These are phyloP conservation scores for Aciculoconidium aculeatum DNA, from an alignment of 805 yeast species.

Conservation along the genomic window DNA sequence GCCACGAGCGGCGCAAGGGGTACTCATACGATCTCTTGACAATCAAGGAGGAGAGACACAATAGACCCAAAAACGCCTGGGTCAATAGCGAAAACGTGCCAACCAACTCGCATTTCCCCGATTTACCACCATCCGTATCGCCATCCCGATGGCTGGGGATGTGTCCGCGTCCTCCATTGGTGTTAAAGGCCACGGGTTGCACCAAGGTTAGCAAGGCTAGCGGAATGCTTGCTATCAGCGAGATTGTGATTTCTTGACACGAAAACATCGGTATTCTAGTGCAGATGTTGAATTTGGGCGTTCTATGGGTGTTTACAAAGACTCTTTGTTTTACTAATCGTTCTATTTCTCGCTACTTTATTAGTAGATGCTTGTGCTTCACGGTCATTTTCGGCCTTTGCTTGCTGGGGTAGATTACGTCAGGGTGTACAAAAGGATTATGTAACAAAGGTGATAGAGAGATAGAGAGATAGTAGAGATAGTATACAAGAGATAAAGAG, in stretches of 20 bases:
- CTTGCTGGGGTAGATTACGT: too few relatives aligned
- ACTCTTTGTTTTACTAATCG: too few relatives aligned
- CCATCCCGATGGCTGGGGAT: too few relatives aligned
- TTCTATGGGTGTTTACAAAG: too few relatives aligned
- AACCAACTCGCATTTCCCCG: constrained; percentile 41
- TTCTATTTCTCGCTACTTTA: too few relatives aligned
- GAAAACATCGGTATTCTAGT: background rate
- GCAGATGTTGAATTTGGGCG: constrained; percentile 3
- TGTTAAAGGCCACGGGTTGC: constrained; percentile 1
- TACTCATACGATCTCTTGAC: constrained; percentile 72
- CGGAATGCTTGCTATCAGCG: constrained; percentile 6
- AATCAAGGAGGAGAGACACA: constrained; percentile 69
- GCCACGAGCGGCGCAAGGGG: constrained; percentile 79
- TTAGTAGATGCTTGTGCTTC: too few relatives aligned
- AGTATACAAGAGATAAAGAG: too few relatives aligned
- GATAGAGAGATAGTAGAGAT: too few relatives aligned
- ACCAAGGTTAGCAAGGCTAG: constrained; percentile 2
- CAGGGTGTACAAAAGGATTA: too few relatives aligned
- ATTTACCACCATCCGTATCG: constrained; percentile 10
- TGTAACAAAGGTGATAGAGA: too few relatives aligned
- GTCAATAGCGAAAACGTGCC: constrained; percentile 85
- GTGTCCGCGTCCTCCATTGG: too few relatives aligned
- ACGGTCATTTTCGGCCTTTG: too few relatives aligned
- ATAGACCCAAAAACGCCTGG: constrained; percentile 69
- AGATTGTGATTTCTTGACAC: constrained; percentile 5